Conservation (phyloP, 495 filamentous ascomycete species). For the Penicillium herquei region DNA sequence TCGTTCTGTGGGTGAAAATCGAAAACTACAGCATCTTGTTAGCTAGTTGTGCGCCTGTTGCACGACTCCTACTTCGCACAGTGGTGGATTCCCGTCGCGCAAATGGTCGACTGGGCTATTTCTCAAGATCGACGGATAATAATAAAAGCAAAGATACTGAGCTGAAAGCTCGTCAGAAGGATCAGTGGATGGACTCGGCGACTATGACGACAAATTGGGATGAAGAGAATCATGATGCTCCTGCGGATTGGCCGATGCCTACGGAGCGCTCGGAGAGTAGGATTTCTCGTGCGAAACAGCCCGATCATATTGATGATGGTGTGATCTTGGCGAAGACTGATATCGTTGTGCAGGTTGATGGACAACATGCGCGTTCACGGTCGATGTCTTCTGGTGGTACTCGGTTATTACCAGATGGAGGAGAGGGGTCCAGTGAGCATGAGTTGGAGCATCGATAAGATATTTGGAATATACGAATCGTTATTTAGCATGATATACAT, state of each 20-base stretch:
- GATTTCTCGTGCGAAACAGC: conserved; percentile 15
- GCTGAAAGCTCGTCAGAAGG: conserved; percentile 15
- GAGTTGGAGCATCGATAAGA: neutral
- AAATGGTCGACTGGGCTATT: conserved; percentile 26
- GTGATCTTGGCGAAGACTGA: conserved; percentile 32
- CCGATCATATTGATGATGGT: conserved; percentile 18
- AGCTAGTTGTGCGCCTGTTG: conserved; percentile 33
- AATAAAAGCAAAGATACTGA: conserved; percentile 16
- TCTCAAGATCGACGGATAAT: conserved; percentile 21
- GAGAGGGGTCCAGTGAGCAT: conserved; percentile 2
- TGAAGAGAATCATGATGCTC: conserved; percentile 19
- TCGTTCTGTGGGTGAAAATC: conserved; percentile 41
- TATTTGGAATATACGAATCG: too few species aligned
- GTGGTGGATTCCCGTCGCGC: conserved; percentile 23
- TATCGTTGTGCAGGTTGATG: conserved; percentile 32
- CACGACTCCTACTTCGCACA: conserved; percentile 30
- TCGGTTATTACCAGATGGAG: conserved; percentile 16
- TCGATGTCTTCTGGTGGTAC: conserved; percentile 20
- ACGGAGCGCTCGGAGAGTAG: conserved; percentile 18
- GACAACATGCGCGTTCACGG: conserved; percentile 21
- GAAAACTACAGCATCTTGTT: conserved; percentile 39
- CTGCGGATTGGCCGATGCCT: conserved; percentile 9
- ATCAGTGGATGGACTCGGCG: conserved; percentile 21
- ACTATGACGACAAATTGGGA: conserved; percentile 15
- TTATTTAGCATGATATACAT: too few species aligned